Percentiles rank a stretch among this genome's conserved stretches.
phyloP scores from a whole-genome alignment of 2,329 filamentous ascomycete genomes.

The Ceratocystis albifundus region DNA sequence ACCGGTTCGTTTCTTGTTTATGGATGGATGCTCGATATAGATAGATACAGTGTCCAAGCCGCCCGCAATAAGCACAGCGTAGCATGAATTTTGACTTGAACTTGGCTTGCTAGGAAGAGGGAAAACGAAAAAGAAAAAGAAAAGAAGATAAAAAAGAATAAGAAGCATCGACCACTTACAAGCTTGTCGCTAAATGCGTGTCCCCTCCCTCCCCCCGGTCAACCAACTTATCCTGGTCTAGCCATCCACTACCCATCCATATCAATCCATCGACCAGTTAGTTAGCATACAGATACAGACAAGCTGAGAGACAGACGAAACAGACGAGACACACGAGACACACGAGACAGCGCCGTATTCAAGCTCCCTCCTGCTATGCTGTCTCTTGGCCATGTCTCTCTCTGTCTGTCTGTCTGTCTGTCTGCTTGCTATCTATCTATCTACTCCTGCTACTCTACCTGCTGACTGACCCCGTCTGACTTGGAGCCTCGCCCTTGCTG shows the following conservation, averaged over 20 bases:
- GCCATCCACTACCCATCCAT: background rate
- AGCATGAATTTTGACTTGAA: background rate
- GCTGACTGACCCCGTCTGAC: background rate
- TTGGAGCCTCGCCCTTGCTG: background rate
- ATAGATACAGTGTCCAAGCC: background rate
- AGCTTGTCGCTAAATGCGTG: constrained; percentile 11
- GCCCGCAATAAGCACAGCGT: background rate
- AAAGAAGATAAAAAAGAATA: no score
- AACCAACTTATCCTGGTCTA: background rate
- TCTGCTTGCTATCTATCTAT: no score
- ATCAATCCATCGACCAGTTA: background rate
- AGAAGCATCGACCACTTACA: constrained; percentile 12
- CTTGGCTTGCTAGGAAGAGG: background rate
- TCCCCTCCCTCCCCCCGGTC: background rate
- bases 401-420: no score
- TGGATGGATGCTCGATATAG: background rate
- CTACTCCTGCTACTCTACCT: no score
- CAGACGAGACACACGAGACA: background rate
- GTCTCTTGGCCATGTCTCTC: background rate
- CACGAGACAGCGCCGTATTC: background rate
- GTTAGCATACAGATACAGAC: no score
- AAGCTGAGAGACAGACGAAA: background rate
- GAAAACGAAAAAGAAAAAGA: no score
- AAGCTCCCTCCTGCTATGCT: background rate
- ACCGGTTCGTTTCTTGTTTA: background rate